Conservation (phyloP, 2,329 filamentous ascomycete species). For the Nannizziopsis arthrosporioides region DNA sequence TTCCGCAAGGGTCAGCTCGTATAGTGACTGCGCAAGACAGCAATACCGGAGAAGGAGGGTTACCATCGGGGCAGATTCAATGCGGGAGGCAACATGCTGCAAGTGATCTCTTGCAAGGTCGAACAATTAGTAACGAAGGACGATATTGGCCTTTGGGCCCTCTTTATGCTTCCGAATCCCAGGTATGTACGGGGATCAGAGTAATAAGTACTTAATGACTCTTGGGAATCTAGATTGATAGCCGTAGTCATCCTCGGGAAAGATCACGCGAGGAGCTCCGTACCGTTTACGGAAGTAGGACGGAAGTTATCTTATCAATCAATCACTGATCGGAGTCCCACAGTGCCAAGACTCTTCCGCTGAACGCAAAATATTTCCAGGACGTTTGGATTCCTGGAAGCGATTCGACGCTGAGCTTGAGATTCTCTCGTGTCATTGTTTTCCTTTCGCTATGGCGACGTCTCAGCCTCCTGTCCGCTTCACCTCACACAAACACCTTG, state of each 20-base stretch:
- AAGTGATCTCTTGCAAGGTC: no score
- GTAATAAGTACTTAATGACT: not conserved
- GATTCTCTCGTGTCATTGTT: not conserved
- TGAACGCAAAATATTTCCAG: not conserved
- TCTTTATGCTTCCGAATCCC: no score
- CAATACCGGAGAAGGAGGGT: not conserved
- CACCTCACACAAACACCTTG: conserved; percentile 70
- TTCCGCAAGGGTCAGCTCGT: no score
- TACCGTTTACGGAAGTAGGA: no score
- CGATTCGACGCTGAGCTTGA: not conserved
- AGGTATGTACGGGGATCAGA: no score
- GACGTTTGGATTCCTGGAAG: not conserved
- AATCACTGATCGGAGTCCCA: not conserved
- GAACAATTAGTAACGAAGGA: not conserved
- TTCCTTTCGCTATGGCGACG: conserved; percentile 26
- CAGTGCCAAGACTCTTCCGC: not conserved
- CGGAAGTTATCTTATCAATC: no score
- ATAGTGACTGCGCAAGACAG: not conserved
- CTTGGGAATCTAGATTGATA: conserved; percentile 4
- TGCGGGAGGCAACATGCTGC: conserved; percentile 28
- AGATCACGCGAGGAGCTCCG: not conserved
- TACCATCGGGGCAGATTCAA: conserved; percentile 39
- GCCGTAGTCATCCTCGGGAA: conserved; percentile 1
- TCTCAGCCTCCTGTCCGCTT: conserved; percentile 53
- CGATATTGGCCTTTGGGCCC: not conserved